phyloP scores from a whole-genome alignment of 2,329 filamentous ascomycete species.

The Cladosporium sphaerospermum region DNA sequence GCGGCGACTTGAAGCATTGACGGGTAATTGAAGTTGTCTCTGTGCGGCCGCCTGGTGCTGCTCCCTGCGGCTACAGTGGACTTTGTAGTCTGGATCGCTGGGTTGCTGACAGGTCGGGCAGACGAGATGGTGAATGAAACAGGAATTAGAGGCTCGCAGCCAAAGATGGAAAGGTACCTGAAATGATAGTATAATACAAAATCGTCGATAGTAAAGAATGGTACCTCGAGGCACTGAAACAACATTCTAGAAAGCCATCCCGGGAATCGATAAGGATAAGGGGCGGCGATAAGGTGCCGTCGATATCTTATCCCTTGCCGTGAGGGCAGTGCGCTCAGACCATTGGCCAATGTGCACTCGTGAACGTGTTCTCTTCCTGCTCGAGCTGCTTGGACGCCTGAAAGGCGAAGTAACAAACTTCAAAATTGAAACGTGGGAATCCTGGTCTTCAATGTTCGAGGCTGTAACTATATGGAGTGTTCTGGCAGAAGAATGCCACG shows the following conservation, averaged over 20 bases:
- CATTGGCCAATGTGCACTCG: neutral
- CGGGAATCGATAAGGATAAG: conserved; percentile 9
- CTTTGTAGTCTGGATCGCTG: neutral
- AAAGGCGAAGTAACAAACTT: too few species aligned
- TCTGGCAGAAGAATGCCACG: too few species aligned
- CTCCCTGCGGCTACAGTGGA: too few species aligned
- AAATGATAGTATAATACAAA: conserved; percentile 48
- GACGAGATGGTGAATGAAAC: neutral
- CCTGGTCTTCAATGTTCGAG: too few species aligned
- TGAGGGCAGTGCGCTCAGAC: neutral
- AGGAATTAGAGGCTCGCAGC: neutral
- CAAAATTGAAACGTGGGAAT: too few species aligned
- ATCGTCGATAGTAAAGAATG: neutral
- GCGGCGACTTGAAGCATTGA: conserved; percentile 10
- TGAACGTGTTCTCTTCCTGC: too few species aligned
- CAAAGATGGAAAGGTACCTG: neutral
- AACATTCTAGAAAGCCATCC: conserved; percentile 6
- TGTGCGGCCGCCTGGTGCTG: too few species aligned
- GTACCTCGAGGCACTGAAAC: neutral
- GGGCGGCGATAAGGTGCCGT: conserved; percentile 5
- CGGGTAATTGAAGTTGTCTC: too few species aligned
- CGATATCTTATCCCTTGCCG: conserved; percentile 3
- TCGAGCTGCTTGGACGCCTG: too few species aligned
- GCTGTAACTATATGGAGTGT: too few species aligned
- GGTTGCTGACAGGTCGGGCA: neutral